phyloP scores from a whole-genome alignment of 2,329 filamentous ascomycete species.

The Cladosporium sphaerospermum region DNA sequence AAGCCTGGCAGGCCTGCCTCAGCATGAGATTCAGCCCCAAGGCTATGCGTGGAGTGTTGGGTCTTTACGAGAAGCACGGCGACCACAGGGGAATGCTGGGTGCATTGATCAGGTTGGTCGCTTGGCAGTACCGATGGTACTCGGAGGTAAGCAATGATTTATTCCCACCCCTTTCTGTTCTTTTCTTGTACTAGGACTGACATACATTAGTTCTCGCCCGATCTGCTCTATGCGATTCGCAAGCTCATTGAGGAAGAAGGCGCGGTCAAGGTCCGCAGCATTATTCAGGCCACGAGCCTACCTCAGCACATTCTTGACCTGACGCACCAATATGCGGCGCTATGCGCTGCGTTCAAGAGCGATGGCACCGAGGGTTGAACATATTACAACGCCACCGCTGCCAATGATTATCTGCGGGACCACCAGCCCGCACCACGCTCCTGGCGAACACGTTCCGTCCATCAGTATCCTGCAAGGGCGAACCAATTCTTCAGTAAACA shows the following conservation, averaged over 20 bases:
- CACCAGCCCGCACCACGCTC: no score
- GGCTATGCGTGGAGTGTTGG: conserved; percentile 77
- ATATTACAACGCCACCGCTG: not conserved
- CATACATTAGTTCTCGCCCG: conserved; percentile 70
- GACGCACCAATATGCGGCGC: conserved; percentile 89
- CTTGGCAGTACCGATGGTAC: conserved; percentile 99
- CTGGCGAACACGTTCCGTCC: no score
- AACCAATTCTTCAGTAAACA: no score
- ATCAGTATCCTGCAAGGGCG: no score
- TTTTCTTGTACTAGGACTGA: conserved; percentile 2
- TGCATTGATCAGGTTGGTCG: conserved; percentile 83
- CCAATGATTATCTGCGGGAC: no score
- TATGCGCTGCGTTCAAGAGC: conserved; percentile 93
- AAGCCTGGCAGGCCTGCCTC: conserved; percentile 86
- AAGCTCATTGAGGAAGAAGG: conserved; percentile 96
- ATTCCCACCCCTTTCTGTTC: not conserved
- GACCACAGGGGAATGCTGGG: conserved; percentile 76
- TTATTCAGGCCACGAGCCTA: conserved; percentile 91
- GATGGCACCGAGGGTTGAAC: conserved; percentile 64
- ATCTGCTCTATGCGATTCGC: conserved; percentile 79
- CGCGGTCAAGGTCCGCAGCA: conserved; percentile 92
- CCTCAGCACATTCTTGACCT: conserved; percentile 89
- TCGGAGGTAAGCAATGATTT: conserved; percentile 60
- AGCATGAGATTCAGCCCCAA: conserved; percentile 87
- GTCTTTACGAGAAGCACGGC: conserved; percentile 68